Base-by-base conservation (phyloP, 2,329 filamentous ascomycete species). In the Colletotrichum noveboracense region DNA sequence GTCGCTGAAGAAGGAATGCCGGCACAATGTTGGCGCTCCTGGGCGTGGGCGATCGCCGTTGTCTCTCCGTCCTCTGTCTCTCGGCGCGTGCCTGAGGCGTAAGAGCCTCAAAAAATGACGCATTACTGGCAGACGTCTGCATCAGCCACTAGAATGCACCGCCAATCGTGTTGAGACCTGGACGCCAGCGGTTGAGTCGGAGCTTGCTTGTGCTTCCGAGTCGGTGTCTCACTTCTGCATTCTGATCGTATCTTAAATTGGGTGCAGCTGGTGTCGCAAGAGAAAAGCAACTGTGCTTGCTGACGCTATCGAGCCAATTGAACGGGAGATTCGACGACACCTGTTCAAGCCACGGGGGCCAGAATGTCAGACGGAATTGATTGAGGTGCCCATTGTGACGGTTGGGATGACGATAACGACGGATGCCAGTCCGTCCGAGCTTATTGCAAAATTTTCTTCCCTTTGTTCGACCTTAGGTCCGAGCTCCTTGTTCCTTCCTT, bases 71-170 rank as follows among this genome's bases (percentile, higher is more conserved):
- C 34, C 36, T 48, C 30, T 75, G 72, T 65, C 32, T 71, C 55
- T 55, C 26, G 52, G 8, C 64, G 43, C 55, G 55, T 76, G 76
- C 76, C 76, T 77, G 69, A 76, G 74, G 76, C 70, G 66, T 12
- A 26, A 62, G 61, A 70, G 71, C 74, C 74, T 71, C 74, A 75
- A 70, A 52, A 75, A 75, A 76, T 76, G 71, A 76, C 74, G 74
- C 74, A 75, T 71, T 43, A 34, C 18, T 12, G 65, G 56, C 38
- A 55, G 62, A 30, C 52, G 30, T 43, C 48, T 38, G 69, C 34
- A 52, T 66, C 56, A 70, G 58, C 43, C 36, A 34, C 30, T 14
- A 9, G 26, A 38, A 38, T 24, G 66, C 66, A 36, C 16, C 28
- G 21, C 38, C 32, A 70, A 64, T 60, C 24, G 66, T 16, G 71